Evolutionary conservation across 148 eudicot species (phyloP), one percentile per base, ranked within the genome.

Genomic region (Cornus florida): DNA sequence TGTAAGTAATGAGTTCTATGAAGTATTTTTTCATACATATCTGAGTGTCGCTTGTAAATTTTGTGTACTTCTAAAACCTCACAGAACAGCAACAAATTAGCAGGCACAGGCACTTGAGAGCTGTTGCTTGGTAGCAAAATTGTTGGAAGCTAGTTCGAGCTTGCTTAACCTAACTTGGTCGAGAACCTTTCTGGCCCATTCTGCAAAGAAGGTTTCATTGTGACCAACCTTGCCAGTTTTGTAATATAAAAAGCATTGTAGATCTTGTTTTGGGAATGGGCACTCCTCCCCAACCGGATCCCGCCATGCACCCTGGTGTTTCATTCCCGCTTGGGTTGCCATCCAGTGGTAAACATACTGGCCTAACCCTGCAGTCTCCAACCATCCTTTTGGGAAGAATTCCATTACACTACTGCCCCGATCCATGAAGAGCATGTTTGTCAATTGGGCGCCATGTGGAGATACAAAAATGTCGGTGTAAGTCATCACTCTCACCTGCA

Each of bases 401-500:
- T 89, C 89, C 91, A 89, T 84, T 22, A 86, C 80, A 31, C 86
- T 81, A 73, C 91, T 89, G 76, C 76, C 78, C 2, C 81, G 72
- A 31, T 89, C 89, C 91, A 89, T 86, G 81, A 86, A 81, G 73
- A 89, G 12, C 88, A 86, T 85, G 88, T 89, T 89, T 7, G 89
- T 82, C 24, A 84, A 57, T 69, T 89, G 89, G 7, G 85, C 88
- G 10, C 91, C 88, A 43, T 87, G 88, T 1, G 91, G 86, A 16
- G 89, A 84, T 57, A 73, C 82, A 41, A 89, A 56, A 14, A 86
- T 75, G 82, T 89, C 91, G 3, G 88, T 85, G 57, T 69, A 50
- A 64, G 84, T 89, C 89, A 89, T 82, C 14, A 81, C 71, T 50
- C 74, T 77, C 80, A 89, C 91, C 89, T 89, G 86, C 6, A 33